Evolutionary conservation across 2,329 filamentous ascomycete genomes (phyloP), one percentile per base, ranked within the genome.

Genomic region (Pseudogymnoascus sp.): DNA sequence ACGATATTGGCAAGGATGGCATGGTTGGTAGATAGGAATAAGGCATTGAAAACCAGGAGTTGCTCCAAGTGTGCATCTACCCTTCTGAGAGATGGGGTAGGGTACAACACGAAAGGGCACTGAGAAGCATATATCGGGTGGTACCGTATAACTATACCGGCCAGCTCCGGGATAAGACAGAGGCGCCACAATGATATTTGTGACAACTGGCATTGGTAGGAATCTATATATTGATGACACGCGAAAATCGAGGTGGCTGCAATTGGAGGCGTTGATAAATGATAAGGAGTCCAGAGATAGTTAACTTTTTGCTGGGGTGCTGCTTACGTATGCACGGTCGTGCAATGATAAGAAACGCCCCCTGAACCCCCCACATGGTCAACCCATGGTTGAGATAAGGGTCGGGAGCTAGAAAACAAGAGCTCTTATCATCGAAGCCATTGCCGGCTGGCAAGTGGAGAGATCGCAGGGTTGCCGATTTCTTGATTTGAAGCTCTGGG

Each of bases 261-360:
- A 47, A 51, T 7, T 57, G 16, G 51, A 18, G 51, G 51, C 29
- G 51, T 57, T 57, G 51, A 57, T 57, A 57, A 18, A 57, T 57
- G 51, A 57, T 57, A 57, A 36, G 51, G 29, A 57, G 51, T 21
- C 51, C 26, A 36, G n/a, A 57, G 51, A 57, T 57, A 36, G 51
- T 57, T 57, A 36, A 57, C 8, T 34, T 57, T 12, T 11, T 34
- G 29, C 29, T 21, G 29, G 29, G 51, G 26, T 31, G 47, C 26
- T 54, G 47, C 47, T 54, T 54, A 54, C 47, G 14, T 54, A 16
- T 57, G 51, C 51, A 57, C n/a, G 51, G 16, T 12, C 5, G 14
- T 36, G 16, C 16, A 34, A 57, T 57, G 51, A 57, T 57, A 57
- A 57, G 51, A 57, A 4, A 36, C 11, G 16, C 26, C 47, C n/a